Conservation (phyloP, 345 rosid species). For the Gossypium herbaceum region DNA sequence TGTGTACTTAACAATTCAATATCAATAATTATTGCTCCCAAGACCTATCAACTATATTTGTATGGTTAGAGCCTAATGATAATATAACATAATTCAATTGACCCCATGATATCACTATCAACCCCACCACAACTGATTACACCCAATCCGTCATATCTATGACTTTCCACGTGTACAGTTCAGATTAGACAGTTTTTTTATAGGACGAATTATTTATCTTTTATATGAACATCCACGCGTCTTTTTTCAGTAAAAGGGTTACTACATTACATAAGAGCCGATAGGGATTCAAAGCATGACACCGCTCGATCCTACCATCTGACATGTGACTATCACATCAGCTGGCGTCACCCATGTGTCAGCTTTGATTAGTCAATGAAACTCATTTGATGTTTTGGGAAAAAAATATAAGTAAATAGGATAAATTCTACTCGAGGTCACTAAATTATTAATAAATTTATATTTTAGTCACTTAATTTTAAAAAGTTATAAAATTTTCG, state of each 20-base stretch:
- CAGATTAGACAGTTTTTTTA: neutral
- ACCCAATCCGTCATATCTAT: neutral
- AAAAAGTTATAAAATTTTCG: no score
- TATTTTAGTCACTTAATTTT: no score
- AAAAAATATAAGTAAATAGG: neutral
- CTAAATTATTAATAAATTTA: no score
- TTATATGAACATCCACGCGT: neutral
- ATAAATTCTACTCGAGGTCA: neutral
- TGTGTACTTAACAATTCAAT: no score
- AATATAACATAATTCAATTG: neutral
- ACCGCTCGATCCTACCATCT: constrained; percentile 10
- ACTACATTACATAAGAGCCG: constrained; percentile 12
- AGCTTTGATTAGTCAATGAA: constrained; percentile 5
- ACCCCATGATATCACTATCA: neutral
- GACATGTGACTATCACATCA: neutral
- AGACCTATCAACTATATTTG: no score
- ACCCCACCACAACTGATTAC: neutral
- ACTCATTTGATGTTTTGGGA: neutral
- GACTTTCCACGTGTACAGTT: constrained; percentile 2
- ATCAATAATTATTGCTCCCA: no score
- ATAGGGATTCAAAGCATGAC: constrained; percentile 35
- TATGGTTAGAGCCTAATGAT: neutral
- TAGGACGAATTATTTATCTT: neutral
- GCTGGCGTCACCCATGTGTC: constrained; percentile 15
- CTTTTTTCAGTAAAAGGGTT: neutral